Conservation (phyloP, 768 basidiomycete species). For the Hortiboletus flavorubellus region DNA sequence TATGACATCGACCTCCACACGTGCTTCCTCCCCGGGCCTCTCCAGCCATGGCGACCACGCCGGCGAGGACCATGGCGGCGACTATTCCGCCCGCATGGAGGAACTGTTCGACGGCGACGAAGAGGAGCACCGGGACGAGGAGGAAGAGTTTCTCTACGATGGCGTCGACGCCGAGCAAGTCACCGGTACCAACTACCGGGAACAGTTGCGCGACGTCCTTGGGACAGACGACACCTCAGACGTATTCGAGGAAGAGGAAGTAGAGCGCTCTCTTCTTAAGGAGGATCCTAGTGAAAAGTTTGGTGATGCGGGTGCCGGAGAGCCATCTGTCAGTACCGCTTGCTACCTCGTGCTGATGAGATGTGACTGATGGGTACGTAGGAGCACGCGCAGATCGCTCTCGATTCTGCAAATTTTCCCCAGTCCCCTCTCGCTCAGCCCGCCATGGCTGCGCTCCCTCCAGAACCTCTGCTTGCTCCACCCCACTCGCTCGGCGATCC, state of each 20-base stretch:
- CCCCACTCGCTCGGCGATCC: background rate
- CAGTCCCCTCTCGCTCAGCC: slow-evolving; percentile 35
- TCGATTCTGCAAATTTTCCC: slow-evolving; percentile 39
- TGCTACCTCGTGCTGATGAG: slow-evolving; percentile 17
- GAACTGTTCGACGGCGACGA: slow-evolving; percentile 39
- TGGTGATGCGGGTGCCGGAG: slow-evolving; percentile 20
- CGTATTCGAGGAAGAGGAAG: slow-evolving; percentile 43
- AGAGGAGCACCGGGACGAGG: slow-evolving; percentile 47
- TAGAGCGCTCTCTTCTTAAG: slow-evolving; percentile 43
- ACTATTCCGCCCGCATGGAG: slow-evolving; percentile 25
- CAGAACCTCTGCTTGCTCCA: slow-evolving; percentile 11
- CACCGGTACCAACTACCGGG: slow-evolving; percentile 53
- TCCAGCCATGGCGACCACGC: slow-evolving; percentile 22
- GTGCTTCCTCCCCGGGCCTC: slow-evolving; percentile 9
- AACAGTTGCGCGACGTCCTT: slow-evolving; percentile 69
- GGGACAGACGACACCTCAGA: slow-evolving; percentile 59
- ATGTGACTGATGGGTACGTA: slow-evolving; percentile 25
- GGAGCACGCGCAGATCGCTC: slow-evolving; percentile 36
- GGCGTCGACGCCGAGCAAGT: slow-evolving; percentile 58
- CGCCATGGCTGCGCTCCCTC: slow-evolving; percentile 37
- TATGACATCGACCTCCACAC: background rate
- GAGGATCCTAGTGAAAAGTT: slow-evolving; percentile 35
- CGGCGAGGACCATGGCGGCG: slow-evolving; percentile 22
- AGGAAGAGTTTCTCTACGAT: slow-evolving; percentile 67
- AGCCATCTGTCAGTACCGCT: slow-evolving; percentile 31